These are phyloP conservation scores for Ceratobasidium sp. DNA, from an alignment of 1,284 basidiomycete genomes.

Conservation along the genomic window DNA sequence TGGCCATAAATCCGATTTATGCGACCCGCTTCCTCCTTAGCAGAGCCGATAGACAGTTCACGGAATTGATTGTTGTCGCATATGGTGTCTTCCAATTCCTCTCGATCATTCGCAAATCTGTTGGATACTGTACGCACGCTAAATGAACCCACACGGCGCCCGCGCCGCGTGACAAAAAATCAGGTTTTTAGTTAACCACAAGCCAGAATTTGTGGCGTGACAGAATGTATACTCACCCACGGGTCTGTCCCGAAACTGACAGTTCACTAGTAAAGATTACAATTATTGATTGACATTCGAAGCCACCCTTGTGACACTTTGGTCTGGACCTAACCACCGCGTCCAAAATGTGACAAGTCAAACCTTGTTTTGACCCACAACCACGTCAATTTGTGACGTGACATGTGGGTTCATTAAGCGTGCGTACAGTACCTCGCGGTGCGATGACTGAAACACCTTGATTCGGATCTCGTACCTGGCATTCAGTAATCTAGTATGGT, in stretches of 20 bases:
- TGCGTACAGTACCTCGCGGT: too few species aligned
- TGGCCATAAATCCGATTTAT: too few species aligned
- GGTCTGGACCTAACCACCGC: not conserved
- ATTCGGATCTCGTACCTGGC: too few species aligned
- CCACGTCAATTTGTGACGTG: conserved; percentile 6
- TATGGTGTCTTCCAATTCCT: too few species aligned
- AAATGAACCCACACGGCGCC: conserved; percentile 27
- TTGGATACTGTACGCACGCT: conserved; percentile 14
- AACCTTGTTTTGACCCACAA: not conserved
- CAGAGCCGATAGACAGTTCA: too few species aligned
- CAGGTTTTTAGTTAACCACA: conserved; percentile 5
- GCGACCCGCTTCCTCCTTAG: too few species aligned
- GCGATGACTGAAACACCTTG: too few species aligned
- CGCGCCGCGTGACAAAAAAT: conserved; percentile 16
- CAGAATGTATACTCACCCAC: conserved; percentile 2
- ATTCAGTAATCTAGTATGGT: too few species aligned
- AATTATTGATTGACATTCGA: not conserved
- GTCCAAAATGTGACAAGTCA: conserved; percentile 8
- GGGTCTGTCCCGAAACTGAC: not conserved
- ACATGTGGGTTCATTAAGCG: conserved; percentile 22
- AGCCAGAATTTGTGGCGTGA: not conserved
- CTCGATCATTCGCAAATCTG: too few species aligned
- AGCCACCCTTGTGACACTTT: not conserved
- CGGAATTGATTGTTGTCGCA: too few species aligned
- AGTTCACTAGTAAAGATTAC: not conserved